A percentile compares a stretch with the other conserved stretches of the same genome.
These are phyloP conservation scores for Hymenoscyphus fructigenus DNA, from an alignment of 2,329 filamentous ascomycete species.

Conservation along the genomic window DNA sequence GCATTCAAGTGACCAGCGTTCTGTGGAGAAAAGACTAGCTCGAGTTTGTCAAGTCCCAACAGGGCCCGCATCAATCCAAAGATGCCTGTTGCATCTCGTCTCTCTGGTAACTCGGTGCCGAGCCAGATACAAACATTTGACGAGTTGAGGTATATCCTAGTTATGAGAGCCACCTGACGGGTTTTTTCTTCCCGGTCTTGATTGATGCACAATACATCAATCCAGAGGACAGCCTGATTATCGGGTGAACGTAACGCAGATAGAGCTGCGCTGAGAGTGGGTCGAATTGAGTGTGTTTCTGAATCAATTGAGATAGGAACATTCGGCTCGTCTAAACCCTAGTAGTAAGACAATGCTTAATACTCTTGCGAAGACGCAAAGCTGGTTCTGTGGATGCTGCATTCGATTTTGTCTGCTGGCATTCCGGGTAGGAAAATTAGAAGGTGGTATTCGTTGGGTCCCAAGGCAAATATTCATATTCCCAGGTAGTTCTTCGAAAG, in stretches of 20 bases:
- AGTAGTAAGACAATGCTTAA: background rate
- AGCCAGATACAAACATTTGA: background rate
- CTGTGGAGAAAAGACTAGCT: too few relatives aligned
- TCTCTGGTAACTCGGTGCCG: background rate
- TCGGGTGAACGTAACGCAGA: background rate
- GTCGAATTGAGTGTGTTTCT: background rate
- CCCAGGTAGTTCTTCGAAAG: too few relatives aligned
- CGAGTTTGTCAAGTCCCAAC: too few relatives aligned
- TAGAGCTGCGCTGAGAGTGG: background rate
- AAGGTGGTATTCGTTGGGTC: background rate
- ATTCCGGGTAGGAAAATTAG: background rate
- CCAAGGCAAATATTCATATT: background rate
- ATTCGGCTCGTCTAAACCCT: background rate
- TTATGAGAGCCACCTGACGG: background rate
- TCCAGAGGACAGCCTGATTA: background rate
- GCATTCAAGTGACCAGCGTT: too few relatives aligned
- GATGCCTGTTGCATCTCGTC: too few relatives aligned
- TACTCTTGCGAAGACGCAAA: background rate
- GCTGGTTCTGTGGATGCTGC: background rate
- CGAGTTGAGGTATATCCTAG: background rate
- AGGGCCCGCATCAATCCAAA: too few relatives aligned
- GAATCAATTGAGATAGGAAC: background rate
- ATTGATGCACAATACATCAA: background rate
- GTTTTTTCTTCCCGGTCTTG: background rate
- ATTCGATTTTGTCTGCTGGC: background rate